A percentile compares a stretch with the other conserved stretches of the same genome.
Conservation (phyloP, 495 filamentous ascomycete genomes). For the Terfezia claveryi region DNA sequence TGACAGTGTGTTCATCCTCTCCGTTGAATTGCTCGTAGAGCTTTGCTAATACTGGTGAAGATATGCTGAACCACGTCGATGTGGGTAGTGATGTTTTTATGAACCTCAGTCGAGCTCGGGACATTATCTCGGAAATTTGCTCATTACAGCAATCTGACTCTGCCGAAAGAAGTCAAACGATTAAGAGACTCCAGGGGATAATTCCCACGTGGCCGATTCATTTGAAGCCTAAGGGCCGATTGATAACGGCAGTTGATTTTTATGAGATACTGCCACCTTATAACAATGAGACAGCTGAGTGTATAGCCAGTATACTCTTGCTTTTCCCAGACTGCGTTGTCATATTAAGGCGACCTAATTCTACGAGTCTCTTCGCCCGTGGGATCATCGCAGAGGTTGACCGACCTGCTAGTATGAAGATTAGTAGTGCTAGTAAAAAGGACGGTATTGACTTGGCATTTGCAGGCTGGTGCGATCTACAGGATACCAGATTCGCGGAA, state of each 20-base stretch:
- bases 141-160: constrained; percentile 32
- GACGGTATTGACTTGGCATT: constrained; percentile 43
- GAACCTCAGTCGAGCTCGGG: constrained; percentile 58
- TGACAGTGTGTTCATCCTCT: constrained; percentile 30
- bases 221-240: constrained; percentile 48
- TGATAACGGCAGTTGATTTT: constrained; percentile 70
- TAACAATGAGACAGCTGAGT: constrained; percentile 17
- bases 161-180: constrained; percentile 50
- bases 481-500: constrained; percentile 51
- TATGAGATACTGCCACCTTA: constrained; percentile 59
- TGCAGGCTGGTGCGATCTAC: constrained; percentile 45
- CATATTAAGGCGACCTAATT: constrained; percentile 43
- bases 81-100: constrained; percentile 62
- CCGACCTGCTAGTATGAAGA: constrained; percentile 32
- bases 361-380: constrained; percentile 43
- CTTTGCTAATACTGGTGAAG: neutral
- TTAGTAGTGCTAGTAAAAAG: constrained; percentile 17
- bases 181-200: constrained; percentile 48
- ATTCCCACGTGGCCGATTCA: constrained; percentile 61
- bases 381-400: constrained; percentile 67
- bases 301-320: constrained; percentile 35
- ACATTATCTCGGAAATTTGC: constrained; percentile 87
- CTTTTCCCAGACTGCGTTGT: constrained; percentile 69
- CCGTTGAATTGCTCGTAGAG: neutral
- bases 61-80: constrained; percentile 66